phyloP scores from a whole-genome alignment of 257 asterid genomes.

The Cynanchum wilfordii region DNA sequence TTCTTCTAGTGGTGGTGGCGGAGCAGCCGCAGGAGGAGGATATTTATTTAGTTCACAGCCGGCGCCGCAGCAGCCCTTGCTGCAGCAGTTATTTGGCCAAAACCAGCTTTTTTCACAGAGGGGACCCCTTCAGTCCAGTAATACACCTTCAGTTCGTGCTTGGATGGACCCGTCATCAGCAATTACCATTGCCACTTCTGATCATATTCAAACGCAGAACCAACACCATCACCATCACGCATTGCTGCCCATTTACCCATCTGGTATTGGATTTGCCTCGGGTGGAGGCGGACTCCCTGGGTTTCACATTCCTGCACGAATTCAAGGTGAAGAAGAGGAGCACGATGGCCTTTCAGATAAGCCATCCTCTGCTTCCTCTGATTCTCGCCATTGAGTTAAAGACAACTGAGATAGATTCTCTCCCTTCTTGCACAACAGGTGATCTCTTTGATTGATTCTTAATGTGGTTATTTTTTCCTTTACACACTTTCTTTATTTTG shows the following conservation, averaged over 20 bases:
- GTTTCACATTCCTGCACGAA: slow-evolving; percentile 83
- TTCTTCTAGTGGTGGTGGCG: slow-evolving; percentile 29
- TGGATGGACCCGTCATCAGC: slow-evolving; percentile 75
- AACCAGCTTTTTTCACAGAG: slow-evolving; percentile 79
- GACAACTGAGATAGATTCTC: slow-evolving; percentile 9
- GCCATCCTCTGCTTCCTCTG: slow-evolving; percentile 99
- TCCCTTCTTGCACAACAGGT: slow-evolving; percentile 28
- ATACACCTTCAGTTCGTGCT: slow-evolving; percentile 94
- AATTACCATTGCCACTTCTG: slow-evolving; percentile 39
- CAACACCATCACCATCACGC: slow-evolving; percentile 40
- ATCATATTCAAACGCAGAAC: slow-evolving; percentile 33
- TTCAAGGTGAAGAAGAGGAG: slow-evolving; percentile 99
- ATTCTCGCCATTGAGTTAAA: slow-evolving; percentile 71
- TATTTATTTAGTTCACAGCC: slow-evolving; percentile 56
- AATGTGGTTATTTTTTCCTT: background rate
- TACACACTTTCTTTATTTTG: background rate
- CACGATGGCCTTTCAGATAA: slow-evolving; percentile 91
- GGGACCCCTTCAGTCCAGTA: slow-evolving; percentile 99
- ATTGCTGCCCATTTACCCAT: slow-evolving; percentile 52
- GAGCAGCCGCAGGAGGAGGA: slow-evolving; percentile 32
- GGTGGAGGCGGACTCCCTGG: slow-evolving; percentile 71
- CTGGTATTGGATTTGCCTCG: slow-evolving; percentile 62
- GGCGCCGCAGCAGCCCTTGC: slow-evolving; percentile 40
- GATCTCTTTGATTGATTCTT: slow-evolving; percentile 7
- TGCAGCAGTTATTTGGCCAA: slow-evolving; percentile 63